A percentile compares a stretch with the other conserved stretches of the same genome.
These are phyloP conservation scores for Euptelea pleiosperma DNA, from an alignment of 164 flowering plant genomes.

Conservation along the genomic window DNA sequence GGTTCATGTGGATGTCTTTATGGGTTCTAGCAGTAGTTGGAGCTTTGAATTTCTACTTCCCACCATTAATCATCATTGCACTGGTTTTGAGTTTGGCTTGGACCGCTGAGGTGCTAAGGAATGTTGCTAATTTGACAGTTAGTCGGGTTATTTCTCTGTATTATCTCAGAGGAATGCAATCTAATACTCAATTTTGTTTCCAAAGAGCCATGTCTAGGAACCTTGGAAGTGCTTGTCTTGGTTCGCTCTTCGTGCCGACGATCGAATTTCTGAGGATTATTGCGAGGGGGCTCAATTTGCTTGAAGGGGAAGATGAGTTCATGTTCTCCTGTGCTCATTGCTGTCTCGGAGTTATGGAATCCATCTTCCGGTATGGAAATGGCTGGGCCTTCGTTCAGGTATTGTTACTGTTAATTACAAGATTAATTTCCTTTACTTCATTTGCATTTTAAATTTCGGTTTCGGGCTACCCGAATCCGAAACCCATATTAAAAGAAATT, in stretches of 20 bases:
- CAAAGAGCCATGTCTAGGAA: conserved; percentile 73
- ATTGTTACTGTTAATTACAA: no score
- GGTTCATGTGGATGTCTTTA: conserved; percentile 74
- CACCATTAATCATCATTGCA: conserved; percentile 53
- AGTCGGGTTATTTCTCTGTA: conserved; percentile 74
- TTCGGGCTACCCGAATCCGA: no score
- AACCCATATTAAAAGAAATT: no score
- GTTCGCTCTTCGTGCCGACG: conserved; percentile 75
- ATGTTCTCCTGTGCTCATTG: conserved; percentile 98
- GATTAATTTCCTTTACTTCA: no score
- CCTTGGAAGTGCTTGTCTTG: conserved; percentile 88
- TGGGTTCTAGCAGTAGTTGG: conserved; percentile 86
- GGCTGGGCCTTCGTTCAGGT: conserved; percentile 98
- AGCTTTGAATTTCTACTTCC: conserved; percentile 62
- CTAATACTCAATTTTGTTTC: conserved; percentile 65
- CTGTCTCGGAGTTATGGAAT: conserved; percentile 74
- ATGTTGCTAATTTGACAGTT: conserved; percentile 70
- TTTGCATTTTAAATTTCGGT: no score
- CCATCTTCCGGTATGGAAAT: conserved; percentile 73
- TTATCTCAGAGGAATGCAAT: conserved; percentile 89
- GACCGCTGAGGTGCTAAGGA: conserved; percentile 87
- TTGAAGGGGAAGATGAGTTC: conserved; percentile 95
- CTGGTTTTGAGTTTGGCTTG: conserved; percentile 72
- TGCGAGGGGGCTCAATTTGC: conserved; percentile 70
- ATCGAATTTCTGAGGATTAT: conserved; percentile 79